Conservation (phyloP, 2,329 filamentous ascomycete species). For the Clonostachys rhizophaga region DNA sequence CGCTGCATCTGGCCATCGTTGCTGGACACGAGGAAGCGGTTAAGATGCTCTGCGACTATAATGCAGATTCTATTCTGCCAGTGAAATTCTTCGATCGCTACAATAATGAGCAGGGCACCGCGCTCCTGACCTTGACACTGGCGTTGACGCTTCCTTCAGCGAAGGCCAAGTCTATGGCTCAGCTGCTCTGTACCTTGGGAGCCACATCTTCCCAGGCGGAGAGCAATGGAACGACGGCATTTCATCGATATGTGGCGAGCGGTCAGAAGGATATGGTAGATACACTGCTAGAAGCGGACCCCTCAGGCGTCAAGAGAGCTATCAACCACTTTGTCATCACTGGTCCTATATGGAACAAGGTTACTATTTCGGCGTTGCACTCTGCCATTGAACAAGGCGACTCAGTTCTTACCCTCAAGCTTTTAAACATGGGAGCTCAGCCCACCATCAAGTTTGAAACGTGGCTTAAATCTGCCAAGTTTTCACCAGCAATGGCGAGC, state of each 20-base stretch:
- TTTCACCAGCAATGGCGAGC: constrained; percentile 28
- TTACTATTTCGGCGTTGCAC: constrained; percentile 45
- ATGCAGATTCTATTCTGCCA: constrained; percentile 71
- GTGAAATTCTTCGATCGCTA: constrained; percentile 57
- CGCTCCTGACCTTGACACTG: constrained; percentile 67
- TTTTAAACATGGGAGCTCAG: constrained; percentile 60
- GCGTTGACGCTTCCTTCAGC: constrained; percentile 58
- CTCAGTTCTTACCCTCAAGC: constrained; percentile 44
- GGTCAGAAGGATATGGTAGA: constrained; percentile 43
- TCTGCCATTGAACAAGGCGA: constrained; percentile 53
- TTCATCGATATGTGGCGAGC: constrained; percentile 59
- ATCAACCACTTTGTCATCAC: constrained; percentile 59
- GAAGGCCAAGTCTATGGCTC: constrained; percentile 60
- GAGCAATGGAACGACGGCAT: constrained; percentile 54
- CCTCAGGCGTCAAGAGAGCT: constrained; percentile 54
- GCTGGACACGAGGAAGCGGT: constrained; percentile 67
- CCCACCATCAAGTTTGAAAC: constrained; percentile 56
- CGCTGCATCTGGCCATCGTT: constrained; percentile 75
- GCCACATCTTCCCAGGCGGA: constrained; percentile 73
- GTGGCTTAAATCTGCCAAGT: constrained; percentile 55
- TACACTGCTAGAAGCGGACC: constrained; percentile 49
- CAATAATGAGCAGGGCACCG: constrained; percentile 44
- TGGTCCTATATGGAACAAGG: constrained; percentile 20
- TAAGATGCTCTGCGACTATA: constrained; percentile 66
- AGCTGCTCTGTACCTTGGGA: constrained; percentile 62